These are phyloP conservation scores for Castanospermum australe DNA, from an alignment of 306 rosid genomes.

Conservation along the genomic window DNA sequence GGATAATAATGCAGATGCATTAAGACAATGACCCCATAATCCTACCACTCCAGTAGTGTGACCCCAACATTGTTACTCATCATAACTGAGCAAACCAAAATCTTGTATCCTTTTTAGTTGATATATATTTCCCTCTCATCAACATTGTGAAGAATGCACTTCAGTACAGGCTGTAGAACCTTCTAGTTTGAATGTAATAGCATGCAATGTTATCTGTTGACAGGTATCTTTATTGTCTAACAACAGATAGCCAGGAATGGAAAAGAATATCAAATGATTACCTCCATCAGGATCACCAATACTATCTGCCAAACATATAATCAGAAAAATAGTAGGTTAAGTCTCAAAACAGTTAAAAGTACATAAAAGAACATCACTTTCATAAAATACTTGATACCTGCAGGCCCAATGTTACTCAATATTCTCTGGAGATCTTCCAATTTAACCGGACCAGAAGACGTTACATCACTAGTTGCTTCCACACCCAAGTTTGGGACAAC, in stretches of 20 bases:
- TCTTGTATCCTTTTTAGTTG: background rate
- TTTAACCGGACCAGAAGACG: conserved; percentile 79
- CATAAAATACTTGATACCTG: conserved; percentile 49
- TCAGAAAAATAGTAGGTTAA: conserved; percentile 40
- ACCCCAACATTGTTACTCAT: background rate
- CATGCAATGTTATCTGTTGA: conserved; percentile 17
- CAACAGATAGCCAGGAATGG: background rate
- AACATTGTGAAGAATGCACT: background rate
- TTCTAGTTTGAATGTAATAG: conserved; percentile 2
- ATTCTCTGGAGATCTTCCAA: conserved; percentile 87
- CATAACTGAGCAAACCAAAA: background rate
- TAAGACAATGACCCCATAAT: background rate
- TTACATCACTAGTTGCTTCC: conserved; percentile 55
- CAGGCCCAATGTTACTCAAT: conserved; percentile 72
- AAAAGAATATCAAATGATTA: conserved; percentile 34
- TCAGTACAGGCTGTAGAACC: background rate
- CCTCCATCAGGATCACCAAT: conserved; percentile 85
- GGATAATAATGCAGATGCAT: background rate
- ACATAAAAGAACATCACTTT: conserved; percentile 4
- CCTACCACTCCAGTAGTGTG: background rate
- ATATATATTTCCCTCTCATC: background rate
- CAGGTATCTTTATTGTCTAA: background rate
- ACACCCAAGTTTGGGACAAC: conserved; percentile 57
- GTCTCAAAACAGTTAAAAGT: conserved; percentile 4
- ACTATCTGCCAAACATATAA: conserved; percentile 52